Conservation (phyloP, 345 rosid genomes). For the Schrenkiella parvula region DNA sequence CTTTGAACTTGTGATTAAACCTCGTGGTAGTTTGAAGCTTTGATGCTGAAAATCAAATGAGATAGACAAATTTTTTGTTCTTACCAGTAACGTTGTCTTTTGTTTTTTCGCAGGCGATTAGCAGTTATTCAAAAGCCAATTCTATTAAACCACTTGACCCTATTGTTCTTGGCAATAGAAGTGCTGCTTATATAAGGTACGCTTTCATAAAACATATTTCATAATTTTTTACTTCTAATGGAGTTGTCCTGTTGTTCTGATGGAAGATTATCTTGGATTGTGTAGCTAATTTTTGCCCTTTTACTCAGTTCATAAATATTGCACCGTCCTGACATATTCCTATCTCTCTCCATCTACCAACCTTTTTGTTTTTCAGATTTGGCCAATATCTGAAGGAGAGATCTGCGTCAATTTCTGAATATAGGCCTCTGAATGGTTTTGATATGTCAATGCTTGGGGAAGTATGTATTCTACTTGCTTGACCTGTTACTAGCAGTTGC, state of each 20-base stretch:
- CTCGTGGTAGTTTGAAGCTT: neutral
- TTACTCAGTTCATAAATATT: neutral
- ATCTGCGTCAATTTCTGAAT: constrained; percentile 69
- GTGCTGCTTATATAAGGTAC: constrained; percentile 82
- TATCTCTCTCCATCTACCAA: constrained; percentile 1
- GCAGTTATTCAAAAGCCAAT: constrained; percentile 70
- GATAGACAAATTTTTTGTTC: neutral
- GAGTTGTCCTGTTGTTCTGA: neutral
- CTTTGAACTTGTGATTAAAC: neutral
- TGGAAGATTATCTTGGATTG: neutral
- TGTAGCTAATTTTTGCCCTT: neutral
- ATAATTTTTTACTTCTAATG: neutral
- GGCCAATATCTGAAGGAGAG: constrained; percentile 71
- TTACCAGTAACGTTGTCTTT: neutral
- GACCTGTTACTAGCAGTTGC: neutral
- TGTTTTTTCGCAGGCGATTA: constrained; percentile 61
- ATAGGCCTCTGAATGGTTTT: constrained; percentile 68
- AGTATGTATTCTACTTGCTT: constrained; percentile 46
- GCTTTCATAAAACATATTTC: neutral
- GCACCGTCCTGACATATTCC: constrained; percentile 16
- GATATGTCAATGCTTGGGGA: constrained; percentile 94
- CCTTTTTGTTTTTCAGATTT: constrained; percentile 42
- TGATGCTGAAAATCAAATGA: constrained; percentile 6
- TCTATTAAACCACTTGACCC: constrained; percentile 67
- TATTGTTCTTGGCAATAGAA: constrained; percentile 72